A percentile compares a stretch with the other conserved stretches of the same genome.
These are phyloP conservation scores for Boletales sp. DNA, from an alignment of 768 basidiomycete species.

Conservation along the genomic window DNA sequence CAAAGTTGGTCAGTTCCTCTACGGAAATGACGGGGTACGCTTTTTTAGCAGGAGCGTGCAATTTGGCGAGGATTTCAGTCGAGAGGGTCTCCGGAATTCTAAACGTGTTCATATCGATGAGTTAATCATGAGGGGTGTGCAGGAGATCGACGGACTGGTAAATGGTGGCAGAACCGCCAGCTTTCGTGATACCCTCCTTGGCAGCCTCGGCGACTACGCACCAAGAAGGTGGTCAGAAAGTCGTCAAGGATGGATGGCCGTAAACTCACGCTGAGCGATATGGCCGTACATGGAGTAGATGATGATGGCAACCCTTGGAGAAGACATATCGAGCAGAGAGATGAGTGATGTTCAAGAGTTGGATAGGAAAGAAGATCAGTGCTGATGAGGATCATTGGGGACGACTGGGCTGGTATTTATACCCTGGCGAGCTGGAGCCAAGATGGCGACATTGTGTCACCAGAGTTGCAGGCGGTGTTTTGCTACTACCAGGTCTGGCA, in stretches of 20 bases:
- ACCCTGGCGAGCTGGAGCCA: background rate
- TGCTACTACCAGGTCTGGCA: slow-evolving; percentile 6
- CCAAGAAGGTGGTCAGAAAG: slow-evolving; percentile 1
- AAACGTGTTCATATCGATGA: background rate
- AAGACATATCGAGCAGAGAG: slow-evolving; percentile 34
- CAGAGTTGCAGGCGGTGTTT: background rate
- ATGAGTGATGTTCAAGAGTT: background rate
- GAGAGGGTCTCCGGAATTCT: slow-evolving; percentile 81
- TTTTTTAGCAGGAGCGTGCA: slow-evolving; percentile 70
- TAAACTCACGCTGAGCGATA: slow-evolving; percentile 57
- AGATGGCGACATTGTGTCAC: slow-evolving; percentile 4
- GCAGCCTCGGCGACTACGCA: slow-evolving; percentile 59
- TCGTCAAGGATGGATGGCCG: background rate
- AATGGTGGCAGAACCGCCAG: slow-evolving; percentile 50
- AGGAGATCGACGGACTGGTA: slow-evolving; percentile 46
- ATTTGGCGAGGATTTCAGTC: slow-evolving; percentile 56
- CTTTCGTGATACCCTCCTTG: slow-evolving; percentile 42
- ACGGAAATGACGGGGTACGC: slow-evolving; percentile 39
- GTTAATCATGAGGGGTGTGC: background rate
- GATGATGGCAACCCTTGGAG: slow-evolving; percentile 59
- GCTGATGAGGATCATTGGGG: background rate
- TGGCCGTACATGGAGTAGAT: slow-evolving; percentile 77
- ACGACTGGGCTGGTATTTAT: slow-evolving; percentile 13
- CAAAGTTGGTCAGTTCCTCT: slow-evolving; percentile 18
- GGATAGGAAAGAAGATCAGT: background rate